Base-by-base conservation (phyloP, 1,284 basidiomycete genomes). In the Irpex sp. region DNA sequence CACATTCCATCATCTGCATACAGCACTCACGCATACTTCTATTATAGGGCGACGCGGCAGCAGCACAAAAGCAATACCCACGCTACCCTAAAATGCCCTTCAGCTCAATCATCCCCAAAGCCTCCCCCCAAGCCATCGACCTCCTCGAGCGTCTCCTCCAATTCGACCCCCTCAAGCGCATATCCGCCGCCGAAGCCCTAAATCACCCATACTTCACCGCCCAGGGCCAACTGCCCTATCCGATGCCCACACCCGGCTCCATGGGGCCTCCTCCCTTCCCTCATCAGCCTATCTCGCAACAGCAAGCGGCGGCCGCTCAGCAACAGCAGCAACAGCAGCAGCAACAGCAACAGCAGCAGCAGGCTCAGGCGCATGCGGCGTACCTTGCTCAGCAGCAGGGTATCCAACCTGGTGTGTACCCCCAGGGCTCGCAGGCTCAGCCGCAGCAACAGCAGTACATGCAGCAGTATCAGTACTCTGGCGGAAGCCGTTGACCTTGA, bases 111-210 rank as follows among this genome's bases (percentile, higher is more conserved):
- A 84, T 98, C 57, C 94, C 96, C 1, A 97, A 97, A 73, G 96
- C 97, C 1, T 90, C 95, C 3, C 89, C 92, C 43, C 90, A 94
- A 74, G 97, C 97, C 11, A 86, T 98, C 70, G 94, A 98, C 75
- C 86, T 99, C 3, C 89, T 99, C 56, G 97, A 99, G 75, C 89
- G 92, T 65, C 87, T 99, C 51, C 86, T 99, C 59, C 95, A 97
- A 74, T 99, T 99, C 72, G 97, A 99, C 74, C 97, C 97, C 0
- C 84, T 90, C 35, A 91, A 96, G 72, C 90, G 97, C 61, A 89
- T 97, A 66, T 93, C 94, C 8, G 97, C 97, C 31, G 89, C 92
- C 35, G 94, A 97, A 59, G 96, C 97, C 0, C 86, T 99, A 59
- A 85, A 83, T 15, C 97, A 99, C 73, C 93, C 94, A 0, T 98